phyloP scores from a whole-genome alignment of 257 asterid genomes.

The Jasminum sambac region DNA sequence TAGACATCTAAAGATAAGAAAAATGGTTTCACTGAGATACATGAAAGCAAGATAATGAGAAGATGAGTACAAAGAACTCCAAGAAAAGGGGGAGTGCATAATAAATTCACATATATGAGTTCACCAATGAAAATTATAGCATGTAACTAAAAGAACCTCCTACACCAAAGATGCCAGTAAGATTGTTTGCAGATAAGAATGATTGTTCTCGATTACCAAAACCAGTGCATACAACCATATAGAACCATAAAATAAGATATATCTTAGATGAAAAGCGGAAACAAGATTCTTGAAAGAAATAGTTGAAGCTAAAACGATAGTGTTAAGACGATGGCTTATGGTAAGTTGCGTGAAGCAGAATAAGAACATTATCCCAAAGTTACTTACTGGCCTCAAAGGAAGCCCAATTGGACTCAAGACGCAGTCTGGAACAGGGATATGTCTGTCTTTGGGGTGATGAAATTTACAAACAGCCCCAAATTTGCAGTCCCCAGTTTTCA shows the following conservation, averaged over 20 bases:
- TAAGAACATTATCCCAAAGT: not conserved
- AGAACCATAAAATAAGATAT: constrained; percentile 15
- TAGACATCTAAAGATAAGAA: not conserved
- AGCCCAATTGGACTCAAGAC: constrained; percentile 86
- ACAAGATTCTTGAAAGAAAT: constrained; percentile 17
- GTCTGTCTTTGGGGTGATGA: constrained; percentile 91
- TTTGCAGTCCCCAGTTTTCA: constrained; percentile 98
- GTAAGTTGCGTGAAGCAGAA: not conserved
- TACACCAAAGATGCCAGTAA: constrained; percentile 13
- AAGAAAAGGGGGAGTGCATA: constrained; percentile 10
- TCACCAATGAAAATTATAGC: not conserved
- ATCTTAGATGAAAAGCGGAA: constrained; percentile 17
- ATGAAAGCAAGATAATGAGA: constrained; percentile 5
- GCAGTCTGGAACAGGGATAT: constrained; percentile 83
- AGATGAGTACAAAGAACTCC: constrained; percentile 6
- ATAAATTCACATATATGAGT: constrained; percentile 10
- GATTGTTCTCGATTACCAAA: not conserved
- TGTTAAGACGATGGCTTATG: not conserved
- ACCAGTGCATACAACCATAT: constrained; percentile 13
- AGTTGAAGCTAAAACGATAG: not conserved
- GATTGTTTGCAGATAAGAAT: not conserved
- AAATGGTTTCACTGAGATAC: constrained; percentile 3
- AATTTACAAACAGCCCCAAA: constrained; percentile 92
- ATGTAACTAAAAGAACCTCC: constrained; percentile 16
- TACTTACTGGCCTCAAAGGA: constrained; percentile 89